Base-by-base conservation (phyloP, 2,329 filamentous ascomycete species). In the Emergomyces africanus region DNA sequence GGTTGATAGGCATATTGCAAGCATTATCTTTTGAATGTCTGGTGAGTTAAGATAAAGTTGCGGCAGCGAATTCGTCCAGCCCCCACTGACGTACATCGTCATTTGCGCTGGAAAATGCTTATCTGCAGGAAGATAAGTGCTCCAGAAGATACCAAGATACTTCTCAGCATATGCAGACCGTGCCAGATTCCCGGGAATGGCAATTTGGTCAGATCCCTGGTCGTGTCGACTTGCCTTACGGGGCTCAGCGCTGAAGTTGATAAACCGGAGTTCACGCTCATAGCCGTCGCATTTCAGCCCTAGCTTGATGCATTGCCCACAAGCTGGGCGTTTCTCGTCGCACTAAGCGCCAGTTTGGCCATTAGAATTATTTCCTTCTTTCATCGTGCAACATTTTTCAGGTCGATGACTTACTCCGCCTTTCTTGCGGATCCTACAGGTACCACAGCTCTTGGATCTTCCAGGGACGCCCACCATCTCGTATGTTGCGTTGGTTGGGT, bases 391-490 rank as follows among this genome's bases (percentile, higher is more conserved):
- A 35, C 39, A 37, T 58, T 58, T n/a, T n/a, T n/a, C 28, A 20
- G 39, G 23, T 46, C 42, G 42, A 25, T 35, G 44, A 69, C 77
- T 63, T 72, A 83, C 82, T 25, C 58, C 58, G 68, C 82, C 83
- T 61, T 84, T 82, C 68, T 83, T 77, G 57, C 82, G 74, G 33
- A 76, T 72, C 54, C 82, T 75, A 67, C 83, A 85, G 30, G 82
- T 84, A 69, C 83, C 82, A 71, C 82, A 85, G 42, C 82, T 82
- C 69, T 84, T 84, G 68, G 81, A 85, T 69, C 82, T 82, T 15
- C 49, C 25, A 42, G 81, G 78, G 60, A 85, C 82, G 57, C 82
- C 82, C 63, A 84, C 82, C 82, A 84, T 83, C 35, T 35, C 33
- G 39, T 25, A 30, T 56, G 28, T 23, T 1, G 18, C 1, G 41